Base-by-base conservation (phyloP, 2,329 filamentous ascomycete genomes). In the Pyricularia pennisetigena region DNA sequence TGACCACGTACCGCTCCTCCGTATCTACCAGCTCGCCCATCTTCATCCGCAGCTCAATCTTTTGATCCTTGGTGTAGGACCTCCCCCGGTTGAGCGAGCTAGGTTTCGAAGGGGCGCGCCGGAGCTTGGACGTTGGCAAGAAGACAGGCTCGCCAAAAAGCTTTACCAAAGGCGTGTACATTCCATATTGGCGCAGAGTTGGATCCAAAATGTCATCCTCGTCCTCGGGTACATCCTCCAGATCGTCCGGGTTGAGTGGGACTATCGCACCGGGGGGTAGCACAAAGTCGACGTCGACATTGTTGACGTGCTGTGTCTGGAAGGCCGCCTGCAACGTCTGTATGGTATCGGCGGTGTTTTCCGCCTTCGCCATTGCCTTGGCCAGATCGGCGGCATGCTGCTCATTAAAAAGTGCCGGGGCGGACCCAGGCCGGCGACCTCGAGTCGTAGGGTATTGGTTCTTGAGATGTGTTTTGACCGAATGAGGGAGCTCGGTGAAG, bases 321-420 rank as follows among this genome's bases (percentile, higher is more conserved):
- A 97, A 85, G 20, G 93, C 91, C 68, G 87, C 85, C 68, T 90
- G 86, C 68, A 99, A 81, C 69, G 90, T 89, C 62, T 86, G 83
- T 68, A 96, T 86, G 29, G 95, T 86, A 20, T 93, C 89, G 57
- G 82, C 62, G 57, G 69, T 86, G 75, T 93, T 91, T 64, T 97
- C 93, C 71, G 94, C 89, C 79, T 86, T 89, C 71, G 89, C 85
- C 89, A 98, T 95, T 66, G 88, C 87, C 77, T 91, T 90, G 67
- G 94, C 94, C 69, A 99, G 81, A 74, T 97, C 92, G 62, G 94
- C 95, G 24, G 94, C 93, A 84, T 99, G 95, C 78, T 94, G 89
- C 76, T 97, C 93, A 71, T 91, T 87, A 78, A 98, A 98, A 69
- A 97, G 83, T 62, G 84, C 82, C 24, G 90, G 86, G 0, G 86